Base-by-base conservation (phyloP, 305 asterid species). In the Petunia hybrid region DNA sequence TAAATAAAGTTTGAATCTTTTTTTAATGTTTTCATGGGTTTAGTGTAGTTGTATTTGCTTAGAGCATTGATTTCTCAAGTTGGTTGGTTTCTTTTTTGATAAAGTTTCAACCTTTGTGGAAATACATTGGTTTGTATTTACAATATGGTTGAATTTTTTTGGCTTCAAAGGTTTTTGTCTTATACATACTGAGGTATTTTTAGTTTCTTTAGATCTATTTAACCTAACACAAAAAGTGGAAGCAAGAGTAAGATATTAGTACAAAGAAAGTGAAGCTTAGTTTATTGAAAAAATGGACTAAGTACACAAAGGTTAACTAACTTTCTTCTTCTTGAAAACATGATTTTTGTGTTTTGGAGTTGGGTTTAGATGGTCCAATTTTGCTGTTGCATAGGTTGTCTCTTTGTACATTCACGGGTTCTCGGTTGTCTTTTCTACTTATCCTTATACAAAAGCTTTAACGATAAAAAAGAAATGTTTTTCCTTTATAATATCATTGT, bases 181-280 rank as follows among this genome's bases (percentile, higher is more conserved):
- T 31, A 48, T 39, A 22, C 31, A 22, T 38, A 38, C 56, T 22
- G 38, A 22, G 7, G 77, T 64, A 55, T 73, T 78, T 80, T 55
- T 68, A n/a, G n/a, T 40, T 41, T 79, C 75, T 53, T 70, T 66
- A 84, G 86, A 87, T 85, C 90, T 84, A 68, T 69, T 64, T 56
- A 63, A 75, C 77, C 76, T 75, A 65, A 70, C 67, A 40, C 80
- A 77, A 84, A 73, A 65, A 75, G 83, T 78, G 80, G 8, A 22
- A 70, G 42, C 62, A 69, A 14, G 1, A 59, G 53, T 39, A 66
- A 40, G 38, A 35, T 40, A 40, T 4, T 8, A 63, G 41, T 63
- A 39, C 55, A 76, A 14, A 12, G 7, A 22, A 65, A 8, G 46
- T 39, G 43, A 77, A 75, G 53, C 38, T 78, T 81, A 35, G 73